Evolutionary conservation across 192 early-diverging fungal species (phyloP), one percentile per base, ranked within the genome.

Genomic region (Cetraspora pellucida): DNA sequence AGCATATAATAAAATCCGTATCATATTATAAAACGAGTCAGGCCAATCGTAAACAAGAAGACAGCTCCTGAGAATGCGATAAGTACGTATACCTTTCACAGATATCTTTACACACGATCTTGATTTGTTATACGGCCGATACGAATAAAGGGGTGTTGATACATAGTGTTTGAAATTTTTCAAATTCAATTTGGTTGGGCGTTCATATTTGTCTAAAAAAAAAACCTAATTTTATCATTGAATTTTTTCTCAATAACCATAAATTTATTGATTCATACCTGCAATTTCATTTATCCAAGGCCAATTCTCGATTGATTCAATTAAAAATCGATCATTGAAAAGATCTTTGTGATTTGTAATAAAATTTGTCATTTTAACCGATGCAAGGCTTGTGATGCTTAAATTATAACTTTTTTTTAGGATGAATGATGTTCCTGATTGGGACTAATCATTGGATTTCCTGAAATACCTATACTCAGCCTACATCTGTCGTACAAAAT

Each of bases 81-180:
- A 61, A 61, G 25, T 30, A 61, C 28, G 25, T 11, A 28, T 61
- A 61, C 59, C 28, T 61, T 61, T 61, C 23, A 61, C 16, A 61
- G 59, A 28, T 61, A 61, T 61, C 10, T 61, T 61, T 61, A 61
- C 17, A 28, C 59, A 28, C 27, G 59, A 61, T 61, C 28, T 61
- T 28, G 27, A 28, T 61, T 28, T 28, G 27, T 17, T 28, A 30
- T 61, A 30, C 27, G 59, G 59, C 27, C 27, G 19, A 61, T 61
- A 61, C 1, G 59, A 61, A 61, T 28, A 11, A 61, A 61, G n/a
- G 10, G 13, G 21, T 14, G 27, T 61, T 28, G 23, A 27, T 27
- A 27, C 14, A 61, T 61, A 61, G 27, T 28, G 10, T 3, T 61
- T 61, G 13, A 25, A 61, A 16, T 61, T 25, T 30, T 61, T 61